Percentiles rank a stretch among this genome's conserved stretches.
phyloP scores from a whole-genome alignment of 2,329 filamentous ascomycete species.

The Blumeria graminis region DNA sequence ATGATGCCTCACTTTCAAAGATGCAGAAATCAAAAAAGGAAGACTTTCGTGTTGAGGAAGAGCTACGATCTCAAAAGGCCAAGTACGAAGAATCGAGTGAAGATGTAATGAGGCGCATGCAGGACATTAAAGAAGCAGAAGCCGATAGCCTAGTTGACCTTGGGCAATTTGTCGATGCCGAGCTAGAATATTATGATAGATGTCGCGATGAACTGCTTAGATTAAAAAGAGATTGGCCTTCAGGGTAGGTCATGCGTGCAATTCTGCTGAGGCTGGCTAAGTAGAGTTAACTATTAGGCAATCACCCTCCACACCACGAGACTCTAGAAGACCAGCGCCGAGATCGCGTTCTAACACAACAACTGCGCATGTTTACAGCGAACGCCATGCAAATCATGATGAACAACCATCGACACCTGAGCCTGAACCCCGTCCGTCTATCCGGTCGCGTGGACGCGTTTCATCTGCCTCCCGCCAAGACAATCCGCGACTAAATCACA shows the following conservation, averaged over 20 bases:
- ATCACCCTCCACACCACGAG: constrained; percentile 9
- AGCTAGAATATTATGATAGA: constrained; percentile 76
- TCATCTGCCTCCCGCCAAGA: constrained; percentile 10
- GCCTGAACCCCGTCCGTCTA: constrained; percentile 21
- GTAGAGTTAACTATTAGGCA: constrained; percentile 5
- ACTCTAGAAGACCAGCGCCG: constrained; percentile 8
- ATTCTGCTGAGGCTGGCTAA: background rate
- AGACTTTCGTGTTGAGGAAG: constrained; percentile 81
- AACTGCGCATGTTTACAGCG: constrained; percentile 37
- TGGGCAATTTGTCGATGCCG: constrained; percentile 60
- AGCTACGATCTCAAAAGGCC: constrained; percentile 69
- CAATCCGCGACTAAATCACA: constrained; percentile 5
- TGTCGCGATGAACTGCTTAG: constrained; percentile 62
- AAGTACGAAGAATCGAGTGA: constrained; percentile 94
- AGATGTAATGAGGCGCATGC: constrained; percentile 77
- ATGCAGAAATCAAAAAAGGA: constrained; percentile 86
- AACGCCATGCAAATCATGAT: constrained; percentile 31
- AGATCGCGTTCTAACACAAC: constrained; percentile 38
- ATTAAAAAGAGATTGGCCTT: constrained; percentile 45
- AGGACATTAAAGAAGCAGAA: constrained; percentile 87
- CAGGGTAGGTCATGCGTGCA: constrained; percentile 21
- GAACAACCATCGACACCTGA: constrained; percentile 21
- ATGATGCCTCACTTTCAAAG: constrained; percentile 72
- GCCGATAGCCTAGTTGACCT: constrained; percentile 61
- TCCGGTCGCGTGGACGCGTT: constrained; percentile 20